phyloP scores from a whole-genome alignment of 139 green algal genomes.

The Coelastrella sp. region DNA sequence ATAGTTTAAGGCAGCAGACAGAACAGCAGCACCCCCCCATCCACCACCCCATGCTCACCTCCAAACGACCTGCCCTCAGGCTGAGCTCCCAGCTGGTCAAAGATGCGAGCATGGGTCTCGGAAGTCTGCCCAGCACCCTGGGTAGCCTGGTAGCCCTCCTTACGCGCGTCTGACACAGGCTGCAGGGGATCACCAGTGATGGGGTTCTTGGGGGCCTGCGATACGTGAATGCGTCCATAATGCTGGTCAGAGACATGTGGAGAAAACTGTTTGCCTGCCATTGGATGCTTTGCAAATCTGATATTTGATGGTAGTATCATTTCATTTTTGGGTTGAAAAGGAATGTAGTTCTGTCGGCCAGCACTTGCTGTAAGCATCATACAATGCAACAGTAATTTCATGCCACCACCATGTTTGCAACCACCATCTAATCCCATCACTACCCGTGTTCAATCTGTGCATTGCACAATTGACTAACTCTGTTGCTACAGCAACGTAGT shows the following conservation, averaged over 20 bases:
- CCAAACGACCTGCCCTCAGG: background rate
- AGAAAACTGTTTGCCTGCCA: too few relatives aligned
- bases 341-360: too few relatives aligned
- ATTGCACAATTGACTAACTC: background rate
- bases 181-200: constrained; percentile 42
- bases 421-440: too few relatives aligned
- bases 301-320: too few relatives aligned
- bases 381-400: too few relatives aligned
- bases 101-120: constrained; percentile 17
- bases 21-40: background rate
- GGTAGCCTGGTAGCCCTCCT: constrained; percentile 42
- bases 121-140: background rate
- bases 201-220: constrained; percentile 45
- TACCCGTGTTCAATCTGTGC: too few relatives aligned
- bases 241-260: too few relatives aligned
- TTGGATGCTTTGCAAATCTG: too few relatives aligned
- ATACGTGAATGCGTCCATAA: background rate
- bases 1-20: background rate
- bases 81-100: constrained; percentile 29
- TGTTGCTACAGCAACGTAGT: background rate
- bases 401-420: too few relatives aligned
- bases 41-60: constrained; percentile 14
- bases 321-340: too few relatives aligned
- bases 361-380: too few relatives aligned
- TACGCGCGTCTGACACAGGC: background rate